phyloP scores from a whole-genome alignment of 768 basidiomycete species.

The Sarcomyxa edulis region DNA sequence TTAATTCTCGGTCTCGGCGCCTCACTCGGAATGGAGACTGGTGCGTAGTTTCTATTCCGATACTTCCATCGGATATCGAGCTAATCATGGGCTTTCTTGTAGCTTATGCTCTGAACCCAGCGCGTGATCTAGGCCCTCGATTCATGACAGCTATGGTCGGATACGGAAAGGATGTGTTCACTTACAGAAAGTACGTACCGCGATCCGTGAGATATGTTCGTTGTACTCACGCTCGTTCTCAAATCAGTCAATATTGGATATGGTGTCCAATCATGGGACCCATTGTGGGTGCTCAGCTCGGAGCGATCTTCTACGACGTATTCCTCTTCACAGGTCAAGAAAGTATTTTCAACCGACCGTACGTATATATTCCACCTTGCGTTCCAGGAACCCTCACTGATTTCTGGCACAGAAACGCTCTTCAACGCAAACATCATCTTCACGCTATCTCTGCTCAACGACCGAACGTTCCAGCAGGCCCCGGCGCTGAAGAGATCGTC shows the following conservation, averaged over 20 bases:
- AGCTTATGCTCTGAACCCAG: constrained; percentile 65
- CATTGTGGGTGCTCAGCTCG: constrained; percentile 52
- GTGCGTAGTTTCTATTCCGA: constrained; percentile 16
- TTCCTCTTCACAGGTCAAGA: constrained; percentile 54
- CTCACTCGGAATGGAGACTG: constrained; percentile 58
- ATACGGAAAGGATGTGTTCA: constrained; percentile 54
- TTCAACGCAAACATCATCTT: constrained; percentile 7
- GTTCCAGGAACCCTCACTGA: too few species aligned
- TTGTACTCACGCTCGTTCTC: neutral
- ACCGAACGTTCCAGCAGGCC: constrained; percentile 7
- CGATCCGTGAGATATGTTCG: neutral
- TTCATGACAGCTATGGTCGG: constrained; percentile 68
- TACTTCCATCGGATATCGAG: neutral
- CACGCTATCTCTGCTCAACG: constrained; percentile 9
- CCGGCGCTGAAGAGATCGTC: constrained; percentile 6
- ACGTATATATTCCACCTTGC: constrained; percentile 18
- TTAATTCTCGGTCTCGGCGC: constrained; percentile 53
- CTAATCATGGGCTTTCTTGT: neutral
- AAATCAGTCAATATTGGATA: constrained; percentile 63
- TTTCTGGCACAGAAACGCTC: constrained; percentile 7
- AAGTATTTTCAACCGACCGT: constrained; percentile 51
- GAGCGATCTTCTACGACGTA: constrained; percentile 51
- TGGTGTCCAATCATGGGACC: constrained; percentile 63
- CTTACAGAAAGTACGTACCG: constrained; percentile 32
- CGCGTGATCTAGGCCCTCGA: constrained; percentile 68